phyloP scores from a whole-genome alignment of 2,329 filamentous ascomycete species.

The Pseudogymnoascus sp. region DNA sequence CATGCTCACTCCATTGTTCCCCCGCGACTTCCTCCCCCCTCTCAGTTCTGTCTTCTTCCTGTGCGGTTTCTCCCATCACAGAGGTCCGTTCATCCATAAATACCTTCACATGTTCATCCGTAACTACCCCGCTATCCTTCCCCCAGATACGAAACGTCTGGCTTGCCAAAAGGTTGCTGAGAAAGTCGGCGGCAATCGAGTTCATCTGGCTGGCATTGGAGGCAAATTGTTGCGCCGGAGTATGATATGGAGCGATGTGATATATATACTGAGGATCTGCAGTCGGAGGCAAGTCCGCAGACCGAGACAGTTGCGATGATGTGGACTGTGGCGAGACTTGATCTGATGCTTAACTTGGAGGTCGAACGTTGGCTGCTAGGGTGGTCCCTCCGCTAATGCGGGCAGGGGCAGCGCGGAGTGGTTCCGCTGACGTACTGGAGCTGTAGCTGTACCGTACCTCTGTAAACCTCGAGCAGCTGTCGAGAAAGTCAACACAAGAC shows the following conservation, averaged over 20 bases:
- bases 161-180: slow-evolving; percentile 4
- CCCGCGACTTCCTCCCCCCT: not conserved
- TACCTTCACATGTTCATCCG: not conserved
- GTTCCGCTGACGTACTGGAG: slow-evolving; percentile 1
- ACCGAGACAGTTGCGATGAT: not conserved
- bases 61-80: slow-evolving; percentile 1
- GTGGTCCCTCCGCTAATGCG: slow-evolving; percentile 6
- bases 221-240: not conserved
- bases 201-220: not conserved
- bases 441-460: not conserved
- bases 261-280: not conserved
- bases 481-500: not conserved
- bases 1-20: not conserved
- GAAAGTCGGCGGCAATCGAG: slow-evolving; percentile 2
- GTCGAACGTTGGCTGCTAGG: not conserved
- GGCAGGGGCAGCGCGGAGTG: not conserved
- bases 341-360: not conserved
- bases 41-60: not conserved
- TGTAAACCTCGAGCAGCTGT: not conserved
- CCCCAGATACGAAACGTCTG: not conserved
- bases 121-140: not conserved
- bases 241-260: not conserved
- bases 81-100: not conserved
- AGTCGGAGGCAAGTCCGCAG: not conserved
- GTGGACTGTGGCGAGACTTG: slow-evolving; percentile 6